These are phyloP conservation scores for Tulasnella sp. DNA, from an alignment of 768 basidiomycete species.

Conservation along the genomic window DNA sequence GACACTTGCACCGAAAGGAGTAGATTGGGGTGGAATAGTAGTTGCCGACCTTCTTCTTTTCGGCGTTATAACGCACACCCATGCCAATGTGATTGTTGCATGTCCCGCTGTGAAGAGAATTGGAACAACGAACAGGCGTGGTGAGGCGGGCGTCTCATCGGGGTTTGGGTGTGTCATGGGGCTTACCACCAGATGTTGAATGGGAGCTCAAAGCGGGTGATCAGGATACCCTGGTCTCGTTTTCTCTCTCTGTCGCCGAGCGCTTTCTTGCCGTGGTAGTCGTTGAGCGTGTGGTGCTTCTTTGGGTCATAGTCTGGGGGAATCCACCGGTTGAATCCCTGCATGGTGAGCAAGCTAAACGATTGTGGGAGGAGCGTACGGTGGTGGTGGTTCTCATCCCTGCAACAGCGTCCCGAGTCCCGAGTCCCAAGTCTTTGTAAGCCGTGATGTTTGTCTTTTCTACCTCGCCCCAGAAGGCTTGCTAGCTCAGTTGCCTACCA, in stretches of 20 bases:
- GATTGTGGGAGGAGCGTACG: neutral
- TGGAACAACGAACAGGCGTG: neutral
- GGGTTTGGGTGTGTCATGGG: slow-evolving; percentile 11
- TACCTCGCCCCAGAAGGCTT: neutral
- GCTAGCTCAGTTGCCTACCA: neutral
- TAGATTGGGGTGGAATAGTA: slow-evolving; percentile 94
- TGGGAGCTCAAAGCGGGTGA: slow-evolving; percentile 89
- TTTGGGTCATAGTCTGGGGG: slow-evolving; percentile 64
- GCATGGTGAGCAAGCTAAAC: slow-evolving; percentile 20
- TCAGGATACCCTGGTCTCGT: slow-evolving; percentile 90
- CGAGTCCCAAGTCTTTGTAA: neutral
- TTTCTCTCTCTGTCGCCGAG: slow-evolving; percentile 88
- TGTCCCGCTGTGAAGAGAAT: slow-evolving; percentile 53
- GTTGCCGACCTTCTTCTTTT: slow-evolving; percentile 92
- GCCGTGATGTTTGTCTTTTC: neutral
- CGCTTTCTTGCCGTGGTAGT: slow-evolving; percentile 66
- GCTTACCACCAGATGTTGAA: slow-evolving; percentile 94
- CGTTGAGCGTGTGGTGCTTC: slow-evolving; percentile 39
- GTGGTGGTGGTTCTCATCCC: neutral
- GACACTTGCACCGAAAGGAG: slow-evolving; percentile 96
- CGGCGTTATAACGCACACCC: slow-evolving; percentile 99
- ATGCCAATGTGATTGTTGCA: slow-evolving; percentile 97
- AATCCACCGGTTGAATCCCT: slow-evolving; percentile 71
- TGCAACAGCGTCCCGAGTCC: neutral
- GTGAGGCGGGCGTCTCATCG: neutral